A percentile compares a stretch with the other conserved stretches of the same genome.
Evolutionary conservation across 768 basidiomycete species (phyloP).

Genomic region (Boletus sensibilis): DNA sequence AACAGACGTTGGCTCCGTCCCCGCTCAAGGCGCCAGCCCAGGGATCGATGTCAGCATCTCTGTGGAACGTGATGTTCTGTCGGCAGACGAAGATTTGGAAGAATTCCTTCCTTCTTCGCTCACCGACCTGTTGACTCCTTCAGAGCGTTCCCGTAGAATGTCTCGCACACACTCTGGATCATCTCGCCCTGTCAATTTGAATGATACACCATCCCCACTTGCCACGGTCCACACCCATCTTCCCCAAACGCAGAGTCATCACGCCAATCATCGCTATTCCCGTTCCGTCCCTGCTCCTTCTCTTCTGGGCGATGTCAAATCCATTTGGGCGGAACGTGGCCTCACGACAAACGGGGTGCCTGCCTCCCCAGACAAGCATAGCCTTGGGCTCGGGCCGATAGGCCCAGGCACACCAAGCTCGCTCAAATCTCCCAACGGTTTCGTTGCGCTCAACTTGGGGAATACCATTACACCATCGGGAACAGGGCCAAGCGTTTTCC

Average conservation of each 20-base stretch:
- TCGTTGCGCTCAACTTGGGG: constrained; percentile 27
- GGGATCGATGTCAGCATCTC: constrained; percentile 26
- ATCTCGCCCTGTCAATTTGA: constrained; percentile 23
- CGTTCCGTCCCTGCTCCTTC: constrained; percentile 80
- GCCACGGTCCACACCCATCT: constrained; percentile 10
- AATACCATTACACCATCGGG: constrained; percentile 7
- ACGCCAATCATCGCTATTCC: constrained; percentile 64
- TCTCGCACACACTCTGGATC: constrained; percentile 64
- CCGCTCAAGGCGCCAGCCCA: constrained; percentile 17
- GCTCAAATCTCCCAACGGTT: constrained; percentile 45
- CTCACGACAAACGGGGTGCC: constrained; percentile 31
- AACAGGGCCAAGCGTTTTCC: constrained; percentile 24
- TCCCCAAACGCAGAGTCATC: constrained; percentile 22
- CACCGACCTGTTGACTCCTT: constrained; percentile 85
- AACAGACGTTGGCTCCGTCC: constrained; percentile 24
- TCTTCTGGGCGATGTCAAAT: constrained; percentile 70
- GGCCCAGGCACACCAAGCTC: constrained; percentile 50
- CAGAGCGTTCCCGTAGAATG: constrained; percentile 80
- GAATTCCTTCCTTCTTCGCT: constrained; percentile 88
- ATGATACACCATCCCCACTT: constrained; percentile 21
- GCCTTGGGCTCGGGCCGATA: constrained; percentile 24
- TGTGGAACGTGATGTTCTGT: constrained; percentile 43
- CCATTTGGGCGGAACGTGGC: constrained; percentile 74
- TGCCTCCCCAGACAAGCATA: constrained; percentile 37
- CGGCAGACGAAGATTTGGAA: constrained; percentile 69